Evolutionary conservation across 1,284 basidiomycete genomes (phyloP), one percentile per base, ranked within the genome.

Genomic region (Moesziomyces antarcticus): DNA sequence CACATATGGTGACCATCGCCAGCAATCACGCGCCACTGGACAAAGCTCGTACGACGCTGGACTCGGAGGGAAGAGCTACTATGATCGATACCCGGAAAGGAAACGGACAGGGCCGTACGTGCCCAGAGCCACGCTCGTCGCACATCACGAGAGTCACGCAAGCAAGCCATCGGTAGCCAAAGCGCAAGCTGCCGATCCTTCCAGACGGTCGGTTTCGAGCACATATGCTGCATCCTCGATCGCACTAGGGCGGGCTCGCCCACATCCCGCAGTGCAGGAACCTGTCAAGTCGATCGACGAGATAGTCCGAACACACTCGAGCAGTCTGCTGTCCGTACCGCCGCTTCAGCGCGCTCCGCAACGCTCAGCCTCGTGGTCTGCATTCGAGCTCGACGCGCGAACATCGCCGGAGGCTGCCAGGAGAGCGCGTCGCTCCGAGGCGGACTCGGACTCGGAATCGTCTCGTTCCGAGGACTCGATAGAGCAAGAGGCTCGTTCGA

Each of bases 261-360:
- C 70, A n/a, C 44, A 25, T 3, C 46, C 13, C 5, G 21, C 49
- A n/a, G 43, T 22, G 11, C 48, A 27, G 11, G 56, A 66, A 35
- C 53, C 51, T 9, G 56, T 79, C 47, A 62, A 56, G 41, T 71
- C 71, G 18, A 79, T 79, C 25, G 73, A 78, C 42, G 86, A 87
- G 42, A 87, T 87, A 61, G 82, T 87, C 44, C 67, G 79, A 9
- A 68, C 75, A 14, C 85, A 87, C 61, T 66, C 69, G 14, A 80
- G 81, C 22, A 75, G 65, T 0, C 64, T 81, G 0, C 61, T 84
- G 14, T 59, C 66, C n/a, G 58, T 55, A 0, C 76, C 84, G 1
- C 48, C 77, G 16, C 42, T 55, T 21, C 61, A 14, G 76, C 75
- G 3, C 73, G 76, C 37, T 62, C 71, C 45, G 59, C 77, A 49